These are phyloP conservation scores for Alnus glutinosa DNA, from an alignment of 306 rosid species.

Conservation along the genomic window DNA sequence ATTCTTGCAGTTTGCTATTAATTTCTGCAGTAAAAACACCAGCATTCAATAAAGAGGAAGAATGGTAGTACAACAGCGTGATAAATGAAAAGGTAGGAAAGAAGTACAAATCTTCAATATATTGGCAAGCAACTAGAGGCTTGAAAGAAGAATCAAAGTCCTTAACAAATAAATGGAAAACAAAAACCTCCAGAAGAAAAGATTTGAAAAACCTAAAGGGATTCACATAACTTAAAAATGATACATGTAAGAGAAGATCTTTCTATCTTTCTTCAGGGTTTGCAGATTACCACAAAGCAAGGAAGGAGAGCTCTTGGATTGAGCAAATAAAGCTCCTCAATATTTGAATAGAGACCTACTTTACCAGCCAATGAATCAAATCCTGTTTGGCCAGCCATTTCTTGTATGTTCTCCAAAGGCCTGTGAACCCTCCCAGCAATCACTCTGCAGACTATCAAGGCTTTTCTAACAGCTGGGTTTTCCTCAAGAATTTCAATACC, in stretches of 20 bases:
- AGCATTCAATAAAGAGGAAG: not conserved
- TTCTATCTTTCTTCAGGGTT: slow-evolving; percentile 49
- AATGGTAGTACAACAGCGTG: slow-evolving; percentile 6
- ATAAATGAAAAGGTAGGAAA: slow-evolving; percentile 27
- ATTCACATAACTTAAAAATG: slow-evolving; percentile 40
- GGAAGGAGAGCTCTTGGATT: slow-evolving; percentile 88
- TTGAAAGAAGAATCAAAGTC: slow-evolving; percentile 35
- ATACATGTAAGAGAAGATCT: slow-evolving; percentile 4
- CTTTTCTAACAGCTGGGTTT: slow-evolving; percentile 49
- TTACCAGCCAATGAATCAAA: slow-evolving; percentile 90
- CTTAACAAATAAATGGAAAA: slow-evolving; percentile 24
- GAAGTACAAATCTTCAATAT: slow-evolving; percentile 6
- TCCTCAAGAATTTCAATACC: slow-evolving; percentile 49
- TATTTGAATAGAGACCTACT: slow-evolving; percentile 78
- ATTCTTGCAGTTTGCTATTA: not conserved
- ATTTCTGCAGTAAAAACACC: not conserved
- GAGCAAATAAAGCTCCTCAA: slow-evolving; percentile 89
- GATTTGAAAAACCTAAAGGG: slow-evolving; percentile 4
- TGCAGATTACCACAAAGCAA: slow-evolving; percentile 85
- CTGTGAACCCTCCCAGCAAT: slow-evolving; percentile 90
- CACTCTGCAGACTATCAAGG: slow-evolving; percentile 76
- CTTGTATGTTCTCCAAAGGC: slow-evolving; percentile 81
- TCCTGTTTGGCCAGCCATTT: slow-evolving; percentile 77
- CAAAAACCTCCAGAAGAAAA: slow-evolving; percentile 17
- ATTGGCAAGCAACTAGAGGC: slow-evolving; percentile 7